A percentile compares a stretch with the other conserved stretches of the same genome.
Conservation (phyloP, 257 asterid genomes). For the Solanum medicagineum region DNA sequence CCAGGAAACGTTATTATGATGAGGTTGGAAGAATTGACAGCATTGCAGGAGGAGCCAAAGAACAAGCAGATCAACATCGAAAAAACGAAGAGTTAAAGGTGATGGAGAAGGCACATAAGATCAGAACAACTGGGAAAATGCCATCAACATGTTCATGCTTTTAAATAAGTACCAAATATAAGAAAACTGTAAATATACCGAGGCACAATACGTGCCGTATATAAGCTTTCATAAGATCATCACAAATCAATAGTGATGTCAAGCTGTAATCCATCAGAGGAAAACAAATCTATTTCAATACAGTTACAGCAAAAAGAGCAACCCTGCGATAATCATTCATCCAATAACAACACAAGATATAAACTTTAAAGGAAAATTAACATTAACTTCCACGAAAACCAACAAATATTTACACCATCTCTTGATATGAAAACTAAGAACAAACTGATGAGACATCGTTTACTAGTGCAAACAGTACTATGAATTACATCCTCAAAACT, state of each 20-base stretch:
- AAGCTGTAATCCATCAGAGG: background rate
- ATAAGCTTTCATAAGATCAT: background rate
- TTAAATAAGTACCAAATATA: constrained; percentile 10
- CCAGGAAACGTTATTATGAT: constrained; percentile 16
- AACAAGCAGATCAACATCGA: constrained; percentile 45
- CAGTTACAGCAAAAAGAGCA: background rate
- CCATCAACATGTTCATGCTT: constrained; percentile 65
- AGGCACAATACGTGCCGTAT: background rate
- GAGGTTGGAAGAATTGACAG: constrained; percentile 32
- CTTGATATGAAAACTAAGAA: background rate
- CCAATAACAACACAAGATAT: background rate
- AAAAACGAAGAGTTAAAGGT: constrained; percentile 53
- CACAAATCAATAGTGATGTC: background rate
- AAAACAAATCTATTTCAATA: background rate
- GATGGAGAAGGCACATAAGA: constrained; percentile 54
- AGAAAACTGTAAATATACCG: background rate
- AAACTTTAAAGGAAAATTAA: background rate
- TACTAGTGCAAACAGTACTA: background rate
- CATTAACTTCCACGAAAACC: background rate
- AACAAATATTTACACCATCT: constrained; percentile 8
- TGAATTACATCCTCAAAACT: background rate
- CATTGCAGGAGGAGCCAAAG: constrained; percentile 42
- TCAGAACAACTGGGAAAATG: constrained; percentile 63
- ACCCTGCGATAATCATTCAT: background rate
- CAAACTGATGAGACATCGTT: background rate